Percentiles rank a stretch among this genome's conserved stretches.
These are phyloP conservation scores for Kazachstania africana DNA, from an alignment of 805 yeast genomes.

Conservation along the genomic window DNA sequence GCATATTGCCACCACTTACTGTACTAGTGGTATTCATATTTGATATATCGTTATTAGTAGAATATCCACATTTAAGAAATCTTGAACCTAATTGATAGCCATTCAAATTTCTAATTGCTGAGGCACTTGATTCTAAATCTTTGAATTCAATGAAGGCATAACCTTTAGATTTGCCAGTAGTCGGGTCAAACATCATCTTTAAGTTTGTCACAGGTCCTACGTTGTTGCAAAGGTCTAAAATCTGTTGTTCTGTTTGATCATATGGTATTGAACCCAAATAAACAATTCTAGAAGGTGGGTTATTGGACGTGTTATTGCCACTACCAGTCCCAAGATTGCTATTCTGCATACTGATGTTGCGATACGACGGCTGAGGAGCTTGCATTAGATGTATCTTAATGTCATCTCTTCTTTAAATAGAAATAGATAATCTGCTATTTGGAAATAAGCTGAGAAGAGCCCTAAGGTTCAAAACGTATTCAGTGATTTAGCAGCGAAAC, in stretches of 20 bases:
- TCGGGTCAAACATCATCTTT: slow-evolving; percentile 72
- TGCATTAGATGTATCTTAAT: too few species aligned
- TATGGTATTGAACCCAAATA: slow-evolving; percentile 84
- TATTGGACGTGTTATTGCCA: not conserved
- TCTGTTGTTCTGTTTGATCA: slow-evolving; percentile 89
- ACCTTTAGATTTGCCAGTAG: slow-evolving; percentile 85
- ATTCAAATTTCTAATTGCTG: slow-evolving; percentile 82
- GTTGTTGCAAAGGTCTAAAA: slow-evolving; percentile 70
- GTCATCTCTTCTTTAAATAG: too few species aligned
- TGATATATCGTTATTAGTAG: slow-evolving; percentile 37
- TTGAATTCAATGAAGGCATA: slow-evolving; percentile 77
- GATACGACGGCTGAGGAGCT: too few species aligned
- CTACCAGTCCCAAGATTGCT: not conserved
- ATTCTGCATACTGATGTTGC: too few species aligned
- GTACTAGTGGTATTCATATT: not conserved
- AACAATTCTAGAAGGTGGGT: slow-evolving; percentile 35
- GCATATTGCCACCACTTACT: not conserved
- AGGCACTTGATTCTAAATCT: slow-evolving; percentile 76
- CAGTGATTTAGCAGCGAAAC: too few species aligned
- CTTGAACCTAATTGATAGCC: slow-evolving; percentile 67
- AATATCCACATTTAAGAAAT: slow-evolving; percentile 60
- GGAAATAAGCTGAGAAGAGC: too few species aligned
- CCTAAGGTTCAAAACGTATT: too few species aligned
- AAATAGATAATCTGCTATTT: too few species aligned
- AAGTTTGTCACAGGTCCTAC: slow-evolving; percentile 79